These are phyloP conservation scores for Cryptosporidium viatorum DNA, from an alignment of 169 alveolate genomes.

Conservation along the genomic window DNA sequence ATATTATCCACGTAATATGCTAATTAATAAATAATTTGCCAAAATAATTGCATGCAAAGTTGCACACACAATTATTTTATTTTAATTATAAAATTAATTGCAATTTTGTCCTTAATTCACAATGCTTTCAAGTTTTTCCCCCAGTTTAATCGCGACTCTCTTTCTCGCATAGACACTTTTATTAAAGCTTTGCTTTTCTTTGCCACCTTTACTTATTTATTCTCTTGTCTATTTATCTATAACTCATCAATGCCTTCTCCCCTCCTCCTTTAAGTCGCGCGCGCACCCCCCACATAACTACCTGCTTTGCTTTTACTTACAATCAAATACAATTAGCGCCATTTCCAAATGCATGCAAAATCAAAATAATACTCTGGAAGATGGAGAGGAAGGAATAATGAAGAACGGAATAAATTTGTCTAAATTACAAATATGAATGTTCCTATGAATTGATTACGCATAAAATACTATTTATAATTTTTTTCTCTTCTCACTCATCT, in stretches of 20 bases:
- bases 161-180: no score
- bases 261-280: background rate
- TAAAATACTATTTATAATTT: no score
- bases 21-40: background rate
- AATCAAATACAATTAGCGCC: conserved; percentile 1
- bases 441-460: no score
- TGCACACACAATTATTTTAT: background rate
- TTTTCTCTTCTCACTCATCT: no score
- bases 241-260: background rate
- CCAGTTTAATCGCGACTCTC: no score
- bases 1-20: background rate
- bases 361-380: background rate
- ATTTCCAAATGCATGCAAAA: background rate
- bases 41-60: background rate
- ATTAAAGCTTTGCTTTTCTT: background rate
- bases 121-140: no score
- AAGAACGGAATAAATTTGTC: background rate
- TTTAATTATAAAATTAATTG: no score
- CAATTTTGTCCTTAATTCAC: no score
- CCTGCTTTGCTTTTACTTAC: background rate
- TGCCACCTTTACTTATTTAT: background rate
- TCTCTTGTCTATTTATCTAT: background rate
- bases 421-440: no score
- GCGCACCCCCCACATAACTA: background rate
- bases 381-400: background rate